A percentile compares a stretch with the other conserved stretches of the same genome.
Evolutionary conservation across 345 rosid genomes (phyloP).

Genomic region (Citrus cavaleriei): DNA sequence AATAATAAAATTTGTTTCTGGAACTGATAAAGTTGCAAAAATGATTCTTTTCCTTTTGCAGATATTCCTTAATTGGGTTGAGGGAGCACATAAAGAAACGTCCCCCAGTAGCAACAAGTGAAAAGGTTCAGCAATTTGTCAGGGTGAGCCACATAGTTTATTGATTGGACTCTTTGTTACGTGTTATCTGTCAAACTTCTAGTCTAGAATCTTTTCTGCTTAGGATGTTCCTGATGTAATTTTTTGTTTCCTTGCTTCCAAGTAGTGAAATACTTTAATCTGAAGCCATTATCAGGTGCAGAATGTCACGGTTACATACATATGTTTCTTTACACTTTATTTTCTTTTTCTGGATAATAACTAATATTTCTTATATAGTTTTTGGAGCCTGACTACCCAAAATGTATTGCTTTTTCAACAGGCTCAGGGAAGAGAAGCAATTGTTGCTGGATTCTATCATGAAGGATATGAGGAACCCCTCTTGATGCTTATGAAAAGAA

Average conservation of each 20-base stretch:
- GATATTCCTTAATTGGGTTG: conserved; percentile 71
- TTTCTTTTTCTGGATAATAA: not conserved
- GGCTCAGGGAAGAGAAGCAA: conserved; percentile 87
- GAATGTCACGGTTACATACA: not conserved
- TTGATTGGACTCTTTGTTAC: not conserved
- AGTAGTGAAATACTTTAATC: not conserved
- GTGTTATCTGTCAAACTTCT: not conserved
- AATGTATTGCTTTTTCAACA: conserved; percentile 30
- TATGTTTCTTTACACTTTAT: not conserved
- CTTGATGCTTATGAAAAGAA: conserved; percentile 96
- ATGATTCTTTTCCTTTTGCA: conserved; percentile 26
- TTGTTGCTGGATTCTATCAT: conserved; percentile 92
- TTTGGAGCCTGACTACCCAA: not conserved
- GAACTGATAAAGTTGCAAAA: not conserved
- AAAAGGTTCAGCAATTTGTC: conserved; percentile 87
- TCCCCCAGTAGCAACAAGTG: conserved; percentile 91
- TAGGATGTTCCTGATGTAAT: not conserved
- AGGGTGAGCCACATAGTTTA: conserved; percentile 54
- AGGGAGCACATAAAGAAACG: conserved; percentile 99
- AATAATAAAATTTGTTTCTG: not conserved
- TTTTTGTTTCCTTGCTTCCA: not conserved
- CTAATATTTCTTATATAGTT: not conserved
- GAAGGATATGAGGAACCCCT: conserved; percentile 93
- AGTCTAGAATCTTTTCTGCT: not conserved
- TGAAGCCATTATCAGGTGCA: not conserved